These are phyloP conservation scores for Starmerella floris DNA, from an alignment of 805 yeast species.

Conservation along the genomic window DNA sequence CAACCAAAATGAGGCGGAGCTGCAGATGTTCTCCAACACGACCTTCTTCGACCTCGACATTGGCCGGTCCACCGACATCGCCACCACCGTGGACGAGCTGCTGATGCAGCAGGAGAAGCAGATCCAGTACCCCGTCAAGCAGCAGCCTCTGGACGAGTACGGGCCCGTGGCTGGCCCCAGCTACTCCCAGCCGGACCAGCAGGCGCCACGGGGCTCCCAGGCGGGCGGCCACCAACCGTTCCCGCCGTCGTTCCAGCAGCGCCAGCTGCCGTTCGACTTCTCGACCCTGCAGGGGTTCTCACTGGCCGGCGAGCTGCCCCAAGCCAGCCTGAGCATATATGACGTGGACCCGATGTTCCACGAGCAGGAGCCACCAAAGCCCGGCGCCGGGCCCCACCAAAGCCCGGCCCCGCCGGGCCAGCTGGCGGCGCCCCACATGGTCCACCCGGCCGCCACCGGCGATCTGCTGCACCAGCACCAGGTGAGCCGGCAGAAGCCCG, in stretches of 20 bases:
- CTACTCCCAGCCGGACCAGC: constrained; percentile 19
- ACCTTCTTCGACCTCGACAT: constrained; percentile 34
- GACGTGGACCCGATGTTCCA: constrained; percentile 19
- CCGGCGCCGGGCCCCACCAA: constrained; percentile 2
- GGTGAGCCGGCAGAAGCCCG: constrained; percentile 5
- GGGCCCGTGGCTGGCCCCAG: constrained; percentile 16
- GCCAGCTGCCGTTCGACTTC: constrained; percentile 21
- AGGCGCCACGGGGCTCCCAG: constrained; percentile 7
- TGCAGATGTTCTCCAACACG: constrained; percentile 32
- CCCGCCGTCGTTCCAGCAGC: constrained; percentile 3
- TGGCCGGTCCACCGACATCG: constrained; percentile 33
- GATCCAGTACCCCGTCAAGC: constrained; percentile 26
- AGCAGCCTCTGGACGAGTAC: constrained; percentile 14
- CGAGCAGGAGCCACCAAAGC: constrained; percentile 5
- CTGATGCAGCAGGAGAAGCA: constrained; percentile 31
- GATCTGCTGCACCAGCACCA: not conserved
- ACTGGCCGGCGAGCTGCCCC: constrained; percentile 26
- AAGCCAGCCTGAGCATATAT: constrained; percentile 15
- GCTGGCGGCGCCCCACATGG: not conserved
- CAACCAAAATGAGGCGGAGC: constrained; percentile 27
- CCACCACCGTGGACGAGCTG: constrained; percentile 30
- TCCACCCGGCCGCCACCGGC: not conserved
- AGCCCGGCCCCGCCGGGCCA: not conserved
- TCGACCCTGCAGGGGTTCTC: constrained; percentile 25
- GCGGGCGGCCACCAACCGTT: not conserved